These are phyloP conservation scores for Alternaria sp. DNA, from an alignment of 2,329 filamentous ascomycete genomes.

Conservation along the genomic window DNA sequence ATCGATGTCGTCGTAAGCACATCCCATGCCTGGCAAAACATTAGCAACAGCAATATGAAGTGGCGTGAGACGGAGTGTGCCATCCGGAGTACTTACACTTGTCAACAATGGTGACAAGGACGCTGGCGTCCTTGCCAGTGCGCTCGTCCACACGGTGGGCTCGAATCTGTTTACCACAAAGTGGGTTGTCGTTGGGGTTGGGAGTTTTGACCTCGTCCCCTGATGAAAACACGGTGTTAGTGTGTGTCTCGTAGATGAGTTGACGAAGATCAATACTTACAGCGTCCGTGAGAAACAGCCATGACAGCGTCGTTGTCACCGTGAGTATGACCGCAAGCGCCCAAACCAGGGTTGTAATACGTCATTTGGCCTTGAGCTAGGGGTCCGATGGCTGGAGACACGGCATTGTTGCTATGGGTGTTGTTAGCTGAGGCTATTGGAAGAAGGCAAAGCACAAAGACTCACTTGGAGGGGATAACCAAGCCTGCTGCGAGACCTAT, in stretches of 20 bases:
- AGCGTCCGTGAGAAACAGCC: constrained; percentile 71
- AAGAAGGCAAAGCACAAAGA: not conserved
- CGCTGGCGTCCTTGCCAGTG: constrained; percentile 54
- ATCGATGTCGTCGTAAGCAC: constrained; percentile 57
- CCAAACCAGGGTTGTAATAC: constrained; percentile 70
- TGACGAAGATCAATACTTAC: not conserved
- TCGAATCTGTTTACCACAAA: constrained; percentile 72
- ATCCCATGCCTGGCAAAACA: constrained; percentile 51
- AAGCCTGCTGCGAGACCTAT: constrained; percentile 53
- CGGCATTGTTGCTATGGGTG: constrained; percentile 44
- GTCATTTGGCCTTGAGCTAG: constrained; percentile 68
- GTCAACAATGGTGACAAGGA: constrained; percentile 72
- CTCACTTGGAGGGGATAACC: constrained; percentile 27
- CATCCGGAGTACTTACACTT: constrained; percentile 56
- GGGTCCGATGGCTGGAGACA: constrained; percentile 60
- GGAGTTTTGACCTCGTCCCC: constrained; percentile 62
- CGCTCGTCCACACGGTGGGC: constrained; percentile 58
- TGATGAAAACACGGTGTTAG: not conserved
- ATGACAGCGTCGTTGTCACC: constrained; percentile 64
- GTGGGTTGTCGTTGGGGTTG: constrained; percentile 66
- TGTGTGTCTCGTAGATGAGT: not conserved
- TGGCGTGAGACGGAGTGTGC: not conserved
- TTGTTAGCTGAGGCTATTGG: constrained; percentile 12
- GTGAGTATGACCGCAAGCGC: constrained; percentile 70
- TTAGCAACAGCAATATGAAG: constrained; percentile 18